phyloP scores from a whole-genome alignment of 768 basidiomycete genomes.

The Russula compacta region DNA sequence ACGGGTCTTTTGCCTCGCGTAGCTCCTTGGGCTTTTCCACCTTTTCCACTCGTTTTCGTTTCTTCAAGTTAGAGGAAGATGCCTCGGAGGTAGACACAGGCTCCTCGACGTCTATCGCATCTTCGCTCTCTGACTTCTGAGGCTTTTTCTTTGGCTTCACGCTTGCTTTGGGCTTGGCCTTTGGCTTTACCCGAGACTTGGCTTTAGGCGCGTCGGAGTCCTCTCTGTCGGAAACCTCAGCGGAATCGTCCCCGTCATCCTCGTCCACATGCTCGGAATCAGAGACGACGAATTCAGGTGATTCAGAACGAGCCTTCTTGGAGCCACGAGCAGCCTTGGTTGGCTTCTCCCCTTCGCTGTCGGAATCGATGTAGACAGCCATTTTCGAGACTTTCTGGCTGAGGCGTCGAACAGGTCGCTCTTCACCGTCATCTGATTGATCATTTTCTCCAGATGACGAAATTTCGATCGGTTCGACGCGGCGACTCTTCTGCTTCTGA shows the following conservation, averaged over 20 bases:
- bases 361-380: constrained; percentile 13
- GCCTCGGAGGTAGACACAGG: constrained; percentile 29
- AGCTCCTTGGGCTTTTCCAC: constrained; percentile 26
- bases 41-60: constrained; percentile 32
- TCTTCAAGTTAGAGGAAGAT: constrained; percentile 33
- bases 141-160: constrained; percentile 26
- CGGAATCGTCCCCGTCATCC: constrained; percentile 22
- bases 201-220: constrained; percentile 30
- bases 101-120: constrained; percentile 53
- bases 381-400: constrained; percentile 14
- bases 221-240: constrained; percentile 23
- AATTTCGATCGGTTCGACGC: neutral
- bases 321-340: constrained; percentile 17
- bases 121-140: constrained; percentile 27
- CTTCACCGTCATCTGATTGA: constrained; percentile 6
- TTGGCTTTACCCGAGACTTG: constrained; percentile 27
- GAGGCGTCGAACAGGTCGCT: constrained; percentile 11
- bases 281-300: constrained; percentile 24
- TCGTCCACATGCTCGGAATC: constrained; percentile 26
- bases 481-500: constrained; percentile 7
- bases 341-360: constrained; percentile 10
- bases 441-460: constrained; percentile 4
- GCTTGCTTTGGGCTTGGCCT: constrained; percentile 16
- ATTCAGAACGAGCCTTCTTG: constrained; percentile 17
- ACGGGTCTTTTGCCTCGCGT: constrained; percentile 58